These are phyloP conservation scores for Phytophthora constricta DNA, from an alignment of 352 stramenopile genomes.

Conservation along the genomic window DNA sequence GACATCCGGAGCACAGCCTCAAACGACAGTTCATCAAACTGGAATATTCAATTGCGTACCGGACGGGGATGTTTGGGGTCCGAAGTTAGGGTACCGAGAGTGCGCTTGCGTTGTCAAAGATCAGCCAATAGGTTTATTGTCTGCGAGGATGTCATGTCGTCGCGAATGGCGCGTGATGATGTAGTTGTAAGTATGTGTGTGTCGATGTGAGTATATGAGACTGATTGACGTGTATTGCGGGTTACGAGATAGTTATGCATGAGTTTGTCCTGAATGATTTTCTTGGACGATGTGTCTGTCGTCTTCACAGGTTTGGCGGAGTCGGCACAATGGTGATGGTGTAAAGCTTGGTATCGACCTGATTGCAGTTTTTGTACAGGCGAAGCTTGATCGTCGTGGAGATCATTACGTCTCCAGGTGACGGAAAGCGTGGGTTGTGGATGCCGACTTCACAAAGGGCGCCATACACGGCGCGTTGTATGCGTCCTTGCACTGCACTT, in stretches of 20 bases:
- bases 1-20: too few relatives aligned
- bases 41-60: neutral
- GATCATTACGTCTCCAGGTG: neutral
- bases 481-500: neutral
- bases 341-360: slow-evolving; percentile 7
- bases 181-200: too few relatives aligned
- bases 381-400: slow-evolving; percentile 1
- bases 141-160: too few relatives aligned
- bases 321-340: neutral
- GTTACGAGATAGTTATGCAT: neutral
- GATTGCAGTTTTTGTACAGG: slow-evolving; percentile 13
- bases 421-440: neutral
- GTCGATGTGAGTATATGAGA: neutral
- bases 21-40: too few relatives aligned
- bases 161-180: neutral
- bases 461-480: neutral
- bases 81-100: too few relatives aligned
- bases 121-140: too few relatives aligned
- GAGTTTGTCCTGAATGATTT: neutral
- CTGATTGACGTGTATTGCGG: neutral
- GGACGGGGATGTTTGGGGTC: neutral
- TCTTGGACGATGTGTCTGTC: neutral
- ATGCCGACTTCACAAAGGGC: neutral
- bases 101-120: too few relatives aligned
- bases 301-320: neutral